These are phyloP conservation scores for Polyplosphaeria fusca DNA, from an alignment of 495 filamentous ascomycete genomes.

Conservation along the genomic window DNA sequence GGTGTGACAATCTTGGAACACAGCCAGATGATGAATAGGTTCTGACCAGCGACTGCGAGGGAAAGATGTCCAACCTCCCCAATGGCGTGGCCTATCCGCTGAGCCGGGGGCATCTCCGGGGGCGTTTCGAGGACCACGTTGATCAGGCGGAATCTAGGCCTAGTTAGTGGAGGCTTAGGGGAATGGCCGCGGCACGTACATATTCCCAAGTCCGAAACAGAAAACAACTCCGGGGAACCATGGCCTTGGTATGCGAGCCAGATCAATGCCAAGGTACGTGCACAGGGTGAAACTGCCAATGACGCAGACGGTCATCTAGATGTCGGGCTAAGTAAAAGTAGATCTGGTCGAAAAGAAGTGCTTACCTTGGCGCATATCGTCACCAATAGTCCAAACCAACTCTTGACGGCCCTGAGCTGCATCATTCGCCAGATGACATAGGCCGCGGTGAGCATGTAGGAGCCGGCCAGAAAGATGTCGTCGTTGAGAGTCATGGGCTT, in stretches of 20 bases:
- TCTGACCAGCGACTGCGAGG: conserved; percentile 56
- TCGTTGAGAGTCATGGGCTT: conserved; percentile 61
- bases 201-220: conserved; percentile 68
- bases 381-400: conserved; percentile 61
- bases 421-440: conserved; percentile 59
- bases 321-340: background rate
- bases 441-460: conserved; percentile 55
- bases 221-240: conserved; percentile 70
- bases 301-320: conserved; percentile 63
- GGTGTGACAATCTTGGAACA: conserved; percentile 58
- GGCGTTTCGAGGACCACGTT: conserved; percentile 66
- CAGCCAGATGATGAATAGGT: conserved; percentile 55
- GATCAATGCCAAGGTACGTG: conserved; percentile 42
- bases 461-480: conserved; percentile 54
- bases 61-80: conserved; percentile 66
- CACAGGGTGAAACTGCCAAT: conserved; percentile 44
- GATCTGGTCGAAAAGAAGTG: background rate
- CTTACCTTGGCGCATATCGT: conserved; percentile 57
- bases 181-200: conserved; percentile 38
- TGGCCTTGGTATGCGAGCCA: conserved; percentile 42
- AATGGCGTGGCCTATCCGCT: conserved; percentile 62
- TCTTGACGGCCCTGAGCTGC: conserved; percentile 64
- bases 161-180: background rate
- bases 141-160: conserved; percentile 56
- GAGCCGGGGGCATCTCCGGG: conserved; percentile 55